Conservation (phyloP, 108 stramenopile genomes). For the Bacterosira constricta region DNA sequence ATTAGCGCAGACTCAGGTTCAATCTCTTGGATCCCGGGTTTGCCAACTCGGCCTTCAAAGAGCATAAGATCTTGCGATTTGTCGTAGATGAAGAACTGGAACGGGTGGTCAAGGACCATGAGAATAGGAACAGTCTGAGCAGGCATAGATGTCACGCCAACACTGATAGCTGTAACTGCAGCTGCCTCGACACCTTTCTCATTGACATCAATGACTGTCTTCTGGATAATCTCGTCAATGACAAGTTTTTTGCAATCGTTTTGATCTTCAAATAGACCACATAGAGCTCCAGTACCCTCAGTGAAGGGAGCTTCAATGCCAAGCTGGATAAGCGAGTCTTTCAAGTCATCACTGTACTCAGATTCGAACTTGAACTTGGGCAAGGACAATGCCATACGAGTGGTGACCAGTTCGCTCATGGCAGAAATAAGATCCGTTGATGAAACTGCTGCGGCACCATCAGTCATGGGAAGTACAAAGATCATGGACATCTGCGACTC, state of each 20-base stretch:
- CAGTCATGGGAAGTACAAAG: constrained; percentile 23
- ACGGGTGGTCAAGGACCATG: constrained; percentile 33
- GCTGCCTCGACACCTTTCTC: constrained; percentile 48
- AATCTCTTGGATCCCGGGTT: constrained; percentile 25
- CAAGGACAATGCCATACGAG: constrained; percentile 38
- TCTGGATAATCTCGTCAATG: constrained; percentile 35
- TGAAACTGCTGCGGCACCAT: neutral
- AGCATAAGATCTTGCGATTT: constrained; percentile 22
- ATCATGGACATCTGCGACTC: constrained; percentile 36
- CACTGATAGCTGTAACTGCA: constrained; percentile 33
- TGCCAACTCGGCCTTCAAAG: constrained; percentile 43
- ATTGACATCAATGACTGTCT: constrained; percentile 45
- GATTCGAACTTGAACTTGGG: constrained; percentile 53
- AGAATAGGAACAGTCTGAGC: constrained; percentile 14
- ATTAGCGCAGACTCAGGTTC: neutral
- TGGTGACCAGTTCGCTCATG: constrained; percentile 9
- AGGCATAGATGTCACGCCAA: constrained; percentile 11
- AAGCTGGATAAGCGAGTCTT: constrained; percentile 21
- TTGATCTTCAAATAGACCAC: constrained; percentile 29
- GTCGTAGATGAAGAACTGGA: constrained; percentile 44
- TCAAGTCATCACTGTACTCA: constrained; percentile 25
- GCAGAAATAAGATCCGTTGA: constrained; percentile 15
- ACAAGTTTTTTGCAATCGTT: constrained; percentile 11
- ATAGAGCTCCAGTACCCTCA: constrained; percentile 18
- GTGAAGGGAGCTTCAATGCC: constrained; percentile 38